Evolutionary conservation across 2,329 filamentous ascomycete genomes (phyloP).

Genomic region (Calonectria henricotiae): DNA sequence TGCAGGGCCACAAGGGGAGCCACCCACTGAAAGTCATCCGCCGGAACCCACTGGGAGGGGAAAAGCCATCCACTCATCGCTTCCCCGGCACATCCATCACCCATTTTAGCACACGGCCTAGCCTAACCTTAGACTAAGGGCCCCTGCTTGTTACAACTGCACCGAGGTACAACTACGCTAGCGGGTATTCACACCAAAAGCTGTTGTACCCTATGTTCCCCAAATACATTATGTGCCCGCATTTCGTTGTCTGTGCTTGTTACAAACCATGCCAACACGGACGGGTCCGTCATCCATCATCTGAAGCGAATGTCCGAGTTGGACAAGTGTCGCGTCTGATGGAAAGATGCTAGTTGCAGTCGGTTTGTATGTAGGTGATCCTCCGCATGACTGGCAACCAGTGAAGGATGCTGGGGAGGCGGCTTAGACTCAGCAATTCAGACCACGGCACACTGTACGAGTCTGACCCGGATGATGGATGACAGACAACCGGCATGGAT

Average conservation of each 20-base stretch:
- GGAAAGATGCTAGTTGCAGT: slow-evolving; percentile 13
- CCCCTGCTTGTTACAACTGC: slow-evolving; percentile 20
- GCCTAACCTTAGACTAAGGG: slow-evolving; percentile 7
- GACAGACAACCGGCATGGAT: not conserved
- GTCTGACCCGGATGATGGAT: not conserved
- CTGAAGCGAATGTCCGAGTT: slow-evolving; percentile 3
- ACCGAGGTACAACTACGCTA: not conserved
- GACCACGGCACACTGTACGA: not conserved
- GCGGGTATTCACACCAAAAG: not conserved
- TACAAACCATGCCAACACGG: slow-evolving; percentile 17
- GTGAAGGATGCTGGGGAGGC: not conserved
- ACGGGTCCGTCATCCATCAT: slow-evolving; percentile 9
- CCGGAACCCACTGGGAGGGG: slow-evolving; percentile 20
- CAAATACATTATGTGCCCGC: slow-evolving; percentile 12
- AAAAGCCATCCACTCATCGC: slow-evolving; percentile 29
- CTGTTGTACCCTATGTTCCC: not conserved
- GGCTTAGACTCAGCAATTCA: slow-evolving; percentile 1
- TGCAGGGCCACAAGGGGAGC: slow-evolving; percentile 1
- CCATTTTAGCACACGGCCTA: slow-evolving; percentile 29
- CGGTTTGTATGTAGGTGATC: slow-evolving; percentile 18
- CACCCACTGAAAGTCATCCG: slow-evolving; percentile 28
- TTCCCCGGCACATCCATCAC: slow-evolving; percentile 20
- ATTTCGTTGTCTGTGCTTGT: slow-evolving; percentile 21
- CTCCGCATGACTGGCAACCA: slow-evolving; percentile 12
- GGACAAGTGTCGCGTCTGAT: slow-evolving; percentile 12